Evolutionary conservation across 495 filamentous ascomycete species (phyloP), one percentile per base, ranked within the genome.

Genomic region (Penicillium desertorum): DNA sequence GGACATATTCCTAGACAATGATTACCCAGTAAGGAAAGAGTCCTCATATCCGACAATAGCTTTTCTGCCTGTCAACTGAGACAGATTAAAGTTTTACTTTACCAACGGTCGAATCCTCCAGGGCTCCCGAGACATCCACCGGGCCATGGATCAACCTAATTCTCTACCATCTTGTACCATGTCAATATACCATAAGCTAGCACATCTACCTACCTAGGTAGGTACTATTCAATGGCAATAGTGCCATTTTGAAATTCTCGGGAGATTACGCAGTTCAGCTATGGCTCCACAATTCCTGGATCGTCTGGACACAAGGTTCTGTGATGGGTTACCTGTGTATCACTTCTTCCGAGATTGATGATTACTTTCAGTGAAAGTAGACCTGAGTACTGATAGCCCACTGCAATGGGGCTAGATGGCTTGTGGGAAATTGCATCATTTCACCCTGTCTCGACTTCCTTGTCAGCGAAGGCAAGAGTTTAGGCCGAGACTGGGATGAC

Each of bases 331-430:
- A 52, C 53, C 44, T 58, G 37, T 45, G 66, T 64, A 64, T 58
- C 46, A 64, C 61, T 59, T 62, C 51, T 64, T 34, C 58, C 57
- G 62, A 64, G 56, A 66, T 58, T 60, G 19, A 50, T 39, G 63
- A 54, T 57, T 51, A 64, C 55, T 58, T 61, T 47, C 54, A 51
- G 46, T 54, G 53, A 61, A 42, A 17, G 32, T 59, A 29, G 54
- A 62, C 58, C 56, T 30, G 43, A 58, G 50, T 54, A 9, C 47
- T 61, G 63, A 37, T 60, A 62, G 55, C 37, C 41, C 29, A 51
- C 53, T 45, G 25, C 43, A 37, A 42, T 39, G 53, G 51, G 48
- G 47, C 36, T 27, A 49, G 39, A 37, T 55, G 39, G 45, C 37
- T 34, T 34, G 20, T 45, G 47, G 30, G 25, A 25, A 23, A 36